These are phyloP conservation scores for Ogataea salicorniae DNA, from an alignment of 805 yeast genomes.

Conservation along the genomic window DNA sequence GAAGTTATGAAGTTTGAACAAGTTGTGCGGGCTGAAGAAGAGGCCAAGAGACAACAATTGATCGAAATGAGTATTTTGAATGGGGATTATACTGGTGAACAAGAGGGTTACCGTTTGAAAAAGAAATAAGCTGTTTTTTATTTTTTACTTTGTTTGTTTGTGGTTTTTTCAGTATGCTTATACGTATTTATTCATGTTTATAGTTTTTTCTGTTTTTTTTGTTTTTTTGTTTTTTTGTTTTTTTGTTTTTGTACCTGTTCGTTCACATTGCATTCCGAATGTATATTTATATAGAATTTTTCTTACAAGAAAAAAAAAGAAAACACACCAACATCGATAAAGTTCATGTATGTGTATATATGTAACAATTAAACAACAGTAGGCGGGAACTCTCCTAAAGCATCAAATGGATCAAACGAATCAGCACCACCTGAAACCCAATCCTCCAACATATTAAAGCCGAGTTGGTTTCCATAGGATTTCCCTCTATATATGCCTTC, in stretches of 20 bases:
- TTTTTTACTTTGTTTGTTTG: background rate
- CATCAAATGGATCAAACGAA: constrained; percentile 7
- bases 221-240: no score
- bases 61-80: constrained; percentile 30
- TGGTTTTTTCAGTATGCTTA: background rate
- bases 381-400: background rate
- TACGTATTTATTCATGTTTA: background rate
- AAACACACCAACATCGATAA: no score
- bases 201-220: no score
- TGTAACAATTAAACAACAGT: background rate
- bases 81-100: constrained; percentile 30
- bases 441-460: constrained; percentile 8
- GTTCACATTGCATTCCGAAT: no score
- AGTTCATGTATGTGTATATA: background rate
- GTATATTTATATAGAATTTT: no score
- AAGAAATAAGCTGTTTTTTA: background rate
- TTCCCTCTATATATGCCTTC: background rate
- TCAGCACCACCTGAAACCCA: constrained; percentile 12
- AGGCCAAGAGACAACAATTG: constrained; percentile 26
- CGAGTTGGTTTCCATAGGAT: background rate
- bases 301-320: no score
- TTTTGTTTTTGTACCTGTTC: no score
- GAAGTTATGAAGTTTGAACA: constrained; percentile 32
- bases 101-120: constrained; percentile 15
- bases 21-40: constrained; percentile 28